Base-by-base conservation (phyloP, 768 basidiomycete genomes). In the Trametes punicea region DNA sequence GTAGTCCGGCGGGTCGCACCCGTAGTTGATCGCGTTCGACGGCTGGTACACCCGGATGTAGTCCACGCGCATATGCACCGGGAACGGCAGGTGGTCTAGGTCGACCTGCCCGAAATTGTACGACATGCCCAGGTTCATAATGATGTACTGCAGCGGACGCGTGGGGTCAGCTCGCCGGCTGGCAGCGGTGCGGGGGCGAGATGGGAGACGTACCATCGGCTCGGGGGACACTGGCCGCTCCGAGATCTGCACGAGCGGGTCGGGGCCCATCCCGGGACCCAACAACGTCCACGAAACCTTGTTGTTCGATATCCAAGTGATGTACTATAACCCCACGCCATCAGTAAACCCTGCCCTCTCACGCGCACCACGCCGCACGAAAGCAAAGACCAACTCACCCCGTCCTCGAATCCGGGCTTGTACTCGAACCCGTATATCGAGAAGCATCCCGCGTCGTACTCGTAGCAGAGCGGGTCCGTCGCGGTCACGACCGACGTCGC, bases 1-100 rank as follows among this genome's bases (percentile, higher is more conserved):
- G 68, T 81, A 88, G 40, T 82, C 79, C 41, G 72, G 65, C 11
- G 94, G 94, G 67, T 90, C 85, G 67, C 94, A 98, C 15, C 94
- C 93, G 48, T 92, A 77, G 67, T 93, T 95, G 55, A 82, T 76
- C 27, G 77, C 67, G 59, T 81, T 70, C 65, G 78, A 74, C 2
- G 82, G 82, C 67, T 97, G 95, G 70, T 97, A 98, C 7, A 98
- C 90, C 21, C 95, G 83, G 51, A 98, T 83, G 74, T 87, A 97
- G 67, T 97, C 92, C 38, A 96, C 75, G 45, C 74, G 76, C 90
- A 97, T 85, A 68, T 74, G 68, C 54, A 71, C 66, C 7, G 93
- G 93, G 73, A 91, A 93, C 16, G 72, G 74, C 20, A 96, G 73
- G 56, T 87, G 75, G 16, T 79, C 70, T 46, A 90, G 76, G 72